These are phyloP conservation scores for Apophysomyces ossiformis DNA, from an alignment of 371 early-diverging fungal genomes.

Conservation along the genomic window DNA sequence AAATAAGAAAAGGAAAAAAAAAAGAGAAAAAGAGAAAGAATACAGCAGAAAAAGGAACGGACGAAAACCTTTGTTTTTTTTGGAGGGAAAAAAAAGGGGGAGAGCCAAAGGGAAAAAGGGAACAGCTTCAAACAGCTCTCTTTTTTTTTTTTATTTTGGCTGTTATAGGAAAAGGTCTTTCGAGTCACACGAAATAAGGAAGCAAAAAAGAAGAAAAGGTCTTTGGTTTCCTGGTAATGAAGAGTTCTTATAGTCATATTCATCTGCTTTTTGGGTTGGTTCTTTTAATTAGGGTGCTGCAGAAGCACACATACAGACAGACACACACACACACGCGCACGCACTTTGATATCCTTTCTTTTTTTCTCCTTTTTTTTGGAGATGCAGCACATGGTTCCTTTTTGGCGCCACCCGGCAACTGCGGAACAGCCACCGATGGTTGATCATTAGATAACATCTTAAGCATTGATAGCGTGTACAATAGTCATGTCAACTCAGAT, in stretches of 20 bases:
- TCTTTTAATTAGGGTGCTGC: slow-evolving; percentile 6
- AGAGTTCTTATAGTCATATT: neutral
- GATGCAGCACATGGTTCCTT: slow-evolving; percentile 1
- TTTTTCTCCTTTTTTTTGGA: neutral
- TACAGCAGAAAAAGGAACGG: slow-evolving; percentile 5
- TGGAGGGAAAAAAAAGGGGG: slow-evolving; percentile 10
- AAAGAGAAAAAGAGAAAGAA: slow-evolving; percentile 21
- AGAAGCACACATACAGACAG: neutral
- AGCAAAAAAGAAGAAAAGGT: neutral
- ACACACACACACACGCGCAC: neutral
- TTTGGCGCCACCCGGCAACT: slow-evolving; percentile 10
- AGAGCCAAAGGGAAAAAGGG: slow-evolving; percentile 13
- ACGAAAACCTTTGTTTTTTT: slow-evolving; percentile 5
- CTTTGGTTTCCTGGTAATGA: neutral
- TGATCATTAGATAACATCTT: neutral
- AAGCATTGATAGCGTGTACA: neutral
- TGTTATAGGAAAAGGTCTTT: neutral
- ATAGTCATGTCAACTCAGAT: neutral
- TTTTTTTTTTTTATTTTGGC: slow-evolving; percentile 32
- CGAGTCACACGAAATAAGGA: neutral
- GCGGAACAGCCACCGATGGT: slow-evolving; percentile 1
- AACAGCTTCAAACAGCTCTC: slow-evolving; percentile 15
- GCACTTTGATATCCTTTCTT: too few relatives aligned
- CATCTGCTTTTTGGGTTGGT: neutral
- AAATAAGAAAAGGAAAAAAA: slow-evolving; percentile 13